phyloP scores from a whole-genome alignment of 2,329 filamentous ascomycete species.

The Aureobasidium sp. region DNA sequence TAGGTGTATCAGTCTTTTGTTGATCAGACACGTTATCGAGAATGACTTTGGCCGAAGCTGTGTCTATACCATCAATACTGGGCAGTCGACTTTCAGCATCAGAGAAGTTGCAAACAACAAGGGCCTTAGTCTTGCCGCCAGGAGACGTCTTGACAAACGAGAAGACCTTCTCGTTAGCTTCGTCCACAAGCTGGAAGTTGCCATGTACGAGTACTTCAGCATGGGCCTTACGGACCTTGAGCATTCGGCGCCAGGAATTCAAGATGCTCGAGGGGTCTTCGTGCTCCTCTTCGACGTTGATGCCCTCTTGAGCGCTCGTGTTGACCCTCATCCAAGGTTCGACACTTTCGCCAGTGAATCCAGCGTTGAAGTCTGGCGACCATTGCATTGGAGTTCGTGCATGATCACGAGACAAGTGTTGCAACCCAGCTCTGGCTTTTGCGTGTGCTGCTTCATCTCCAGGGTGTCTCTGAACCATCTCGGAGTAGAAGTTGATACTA shows the following conservation, averaged over 20 bases:
- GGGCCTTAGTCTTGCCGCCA: neutral
- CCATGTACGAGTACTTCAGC: constrained; percentile 24
- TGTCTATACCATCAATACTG: neutral
- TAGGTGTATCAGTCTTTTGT: neutral
- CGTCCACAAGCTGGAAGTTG: constrained; percentile 15
- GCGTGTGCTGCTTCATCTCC: constrained; percentile 29
- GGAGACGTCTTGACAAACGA: constrained; percentile 2
- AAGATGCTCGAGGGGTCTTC: constrained; percentile 41
- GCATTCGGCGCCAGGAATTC: constrained; percentile 48
- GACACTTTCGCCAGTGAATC: constrained; percentile 51
- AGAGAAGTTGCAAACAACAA: constrained; percentile 12
- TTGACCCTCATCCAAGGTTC: constrained; percentile 65
- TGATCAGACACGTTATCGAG: neutral
- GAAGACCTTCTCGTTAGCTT: neutral
- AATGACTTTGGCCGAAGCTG: neutral
- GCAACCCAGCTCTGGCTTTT: constrained; percentile 29
- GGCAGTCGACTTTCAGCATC: neutral
- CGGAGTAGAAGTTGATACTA: constrained; percentile 43
- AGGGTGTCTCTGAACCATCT: constrained; percentile 19
- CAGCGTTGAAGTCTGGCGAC: constrained; percentile 46
- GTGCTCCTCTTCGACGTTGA: constrained; percentile 55
- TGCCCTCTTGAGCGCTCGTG: constrained; percentile 45
- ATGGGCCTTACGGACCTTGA: constrained; percentile 22
- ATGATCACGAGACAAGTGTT: constrained; percentile 58
- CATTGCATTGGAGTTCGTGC: constrained; percentile 64